Conservation (phyloP, 192 early-diverging fungal genomes). For the Entomortierella chlamydospora region DNA sequence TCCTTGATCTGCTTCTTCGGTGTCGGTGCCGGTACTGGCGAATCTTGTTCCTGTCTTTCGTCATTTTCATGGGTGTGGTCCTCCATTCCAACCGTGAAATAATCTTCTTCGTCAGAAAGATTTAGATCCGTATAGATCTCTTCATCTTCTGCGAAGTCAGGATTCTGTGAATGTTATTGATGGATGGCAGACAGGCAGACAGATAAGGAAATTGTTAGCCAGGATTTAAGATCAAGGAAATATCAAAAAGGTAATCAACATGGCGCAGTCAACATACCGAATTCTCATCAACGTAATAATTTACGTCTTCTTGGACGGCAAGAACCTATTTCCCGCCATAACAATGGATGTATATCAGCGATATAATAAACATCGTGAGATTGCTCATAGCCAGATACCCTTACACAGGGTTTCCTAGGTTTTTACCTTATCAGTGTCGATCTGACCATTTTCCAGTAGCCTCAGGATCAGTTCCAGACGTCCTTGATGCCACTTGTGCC, state of each 20-base stretch:
- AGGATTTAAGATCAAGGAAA: slow-evolving; percentile 57
- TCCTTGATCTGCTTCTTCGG: slow-evolving; percentile 58
- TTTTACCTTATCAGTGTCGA: slow-evolving; percentile 84
- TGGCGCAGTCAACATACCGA: slow-evolving; percentile 54
- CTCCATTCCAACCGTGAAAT: slow-evolving; percentile 81
- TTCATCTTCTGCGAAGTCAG: slow-evolving; percentile 95
- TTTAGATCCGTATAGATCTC: slow-evolving; percentile 93
- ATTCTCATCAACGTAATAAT: slow-evolving; percentile 93
- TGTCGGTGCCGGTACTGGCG: neutral
- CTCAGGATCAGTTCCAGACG: slow-evolving; percentile 93
- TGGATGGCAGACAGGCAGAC: too few species aligned
- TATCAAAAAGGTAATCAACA: neutral
- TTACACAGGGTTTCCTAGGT: too few species aligned
- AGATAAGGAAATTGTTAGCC: too few species aligned
- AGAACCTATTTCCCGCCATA: slow-evolving; percentile 64
- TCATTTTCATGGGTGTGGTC: slow-evolving; percentile 60
- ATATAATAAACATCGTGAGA: neutral
- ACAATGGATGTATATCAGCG: neutral
- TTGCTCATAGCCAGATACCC: too few species aligned
- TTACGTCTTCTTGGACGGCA: slow-evolving; percentile 88
- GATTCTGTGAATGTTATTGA: slow-evolving; percentile 62
- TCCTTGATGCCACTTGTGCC: slow-evolving; percentile 92
- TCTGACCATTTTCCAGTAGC: slow-evolving; percentile 91
- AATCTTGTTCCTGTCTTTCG: slow-evolving; percentile 13
- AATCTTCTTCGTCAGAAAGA: slow-evolving; percentile 90